A percentile compares a stretch with the other conserved stretches of the same genome.
Evolutionary conservation across 192 early-diverging fungal genomes (phyloP).

Genomic region (Piromyces finnis): DNA sequence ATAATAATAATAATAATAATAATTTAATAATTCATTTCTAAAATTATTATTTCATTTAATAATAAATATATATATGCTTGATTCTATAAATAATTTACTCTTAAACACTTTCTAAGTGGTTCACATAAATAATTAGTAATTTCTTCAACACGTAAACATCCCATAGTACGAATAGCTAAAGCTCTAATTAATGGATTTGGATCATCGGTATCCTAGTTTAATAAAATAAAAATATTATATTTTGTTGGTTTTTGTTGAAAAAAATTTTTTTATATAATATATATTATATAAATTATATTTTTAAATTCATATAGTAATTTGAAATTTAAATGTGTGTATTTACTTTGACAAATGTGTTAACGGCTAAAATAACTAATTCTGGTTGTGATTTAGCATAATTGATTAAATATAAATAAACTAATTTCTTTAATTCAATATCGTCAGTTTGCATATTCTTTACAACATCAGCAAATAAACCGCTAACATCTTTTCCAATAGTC

Average conservation of each 20-base stretch:
- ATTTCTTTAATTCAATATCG: constrained; percentile 92
- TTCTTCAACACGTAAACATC: constrained; percentile 85
- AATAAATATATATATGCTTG: no score
- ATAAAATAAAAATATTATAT: not conserved
- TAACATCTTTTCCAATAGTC: constrained; percentile 98
- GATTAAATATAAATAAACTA: constrained; percentile 94
- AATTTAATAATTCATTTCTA: no score
- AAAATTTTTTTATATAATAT: no score
- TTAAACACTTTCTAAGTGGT: constrained; percentile 72
- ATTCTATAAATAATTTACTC: not conserved
- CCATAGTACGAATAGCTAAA: constrained; percentile 95
- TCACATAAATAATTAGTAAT: constrained; percentile 86
- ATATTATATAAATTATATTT: no score
- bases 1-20: no score
- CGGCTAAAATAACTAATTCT: constrained; percentile 88
- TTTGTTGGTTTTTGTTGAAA: no score
- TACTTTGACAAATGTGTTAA: constrained; percentile 94
- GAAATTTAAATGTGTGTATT: not conserved
- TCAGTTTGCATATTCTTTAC: constrained; percentile 99
- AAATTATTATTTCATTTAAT: no score
- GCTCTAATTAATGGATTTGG: constrained; percentile 86
- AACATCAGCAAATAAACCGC: constrained; percentile 84
- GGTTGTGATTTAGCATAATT: constrained; percentile 95
- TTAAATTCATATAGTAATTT: no score
- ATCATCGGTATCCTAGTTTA: constrained; percentile 72